Evolutionary conservation across 2,329 filamentous ascomycete genomes (phyloP).

Genomic region (Paramyrothecium roridum): DNA sequence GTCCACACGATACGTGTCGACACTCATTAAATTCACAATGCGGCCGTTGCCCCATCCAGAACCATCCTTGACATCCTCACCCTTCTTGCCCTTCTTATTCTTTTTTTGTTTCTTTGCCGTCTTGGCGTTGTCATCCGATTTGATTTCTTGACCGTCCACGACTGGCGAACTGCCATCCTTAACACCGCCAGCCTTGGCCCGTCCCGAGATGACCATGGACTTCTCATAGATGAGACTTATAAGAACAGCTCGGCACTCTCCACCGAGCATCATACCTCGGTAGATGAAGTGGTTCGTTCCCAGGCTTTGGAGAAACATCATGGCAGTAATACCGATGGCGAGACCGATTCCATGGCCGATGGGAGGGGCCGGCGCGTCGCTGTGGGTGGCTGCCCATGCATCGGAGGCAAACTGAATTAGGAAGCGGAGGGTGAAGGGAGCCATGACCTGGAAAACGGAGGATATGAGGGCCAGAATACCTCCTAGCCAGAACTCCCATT

Average conservation of each 20-base stretch:
- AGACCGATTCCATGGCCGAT: constrained; percentile 78
- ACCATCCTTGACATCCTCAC: constrained; percentile 52
- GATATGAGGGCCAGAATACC: constrained; percentile 73
- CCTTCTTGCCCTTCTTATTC: constrained; percentile 37
- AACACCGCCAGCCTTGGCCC: constrained; percentile 78
- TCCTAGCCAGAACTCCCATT: constrained; percentile 79
- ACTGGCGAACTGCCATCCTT: constrained; percentile 24
- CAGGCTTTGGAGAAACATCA: constrained; percentile 82
- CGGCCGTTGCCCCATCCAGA: constrained; percentile 89
- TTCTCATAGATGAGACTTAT: constrained; percentile 91
- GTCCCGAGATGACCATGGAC: constrained; percentile 81
- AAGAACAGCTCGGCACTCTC: constrained; percentile 74
- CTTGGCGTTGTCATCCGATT: constrained; percentile 29
- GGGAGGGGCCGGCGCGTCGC: constrained; percentile 53
- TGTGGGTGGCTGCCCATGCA: constrained; percentile 65
- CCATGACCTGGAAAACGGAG: constrained; percentile 74
- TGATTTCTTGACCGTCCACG: constrained; percentile 43
- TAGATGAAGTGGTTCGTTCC: constrained; percentile 91
- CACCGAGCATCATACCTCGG: constrained; percentile 86
- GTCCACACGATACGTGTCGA: constrained; percentile 90
- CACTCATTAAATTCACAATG: constrained; percentile 91
- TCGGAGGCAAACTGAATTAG: constrained; percentile 81
- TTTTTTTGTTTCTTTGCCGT: constrained; percentile 37
- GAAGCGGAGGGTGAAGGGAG: constrained; percentile 81
- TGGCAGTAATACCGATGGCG: constrained; percentile 76